Evolutionary conservation across 768 basidiomycete genomes (phyloP), one percentile per base, ranked within the genome.

Genomic region (Xerocomus spinulosus): DNA sequence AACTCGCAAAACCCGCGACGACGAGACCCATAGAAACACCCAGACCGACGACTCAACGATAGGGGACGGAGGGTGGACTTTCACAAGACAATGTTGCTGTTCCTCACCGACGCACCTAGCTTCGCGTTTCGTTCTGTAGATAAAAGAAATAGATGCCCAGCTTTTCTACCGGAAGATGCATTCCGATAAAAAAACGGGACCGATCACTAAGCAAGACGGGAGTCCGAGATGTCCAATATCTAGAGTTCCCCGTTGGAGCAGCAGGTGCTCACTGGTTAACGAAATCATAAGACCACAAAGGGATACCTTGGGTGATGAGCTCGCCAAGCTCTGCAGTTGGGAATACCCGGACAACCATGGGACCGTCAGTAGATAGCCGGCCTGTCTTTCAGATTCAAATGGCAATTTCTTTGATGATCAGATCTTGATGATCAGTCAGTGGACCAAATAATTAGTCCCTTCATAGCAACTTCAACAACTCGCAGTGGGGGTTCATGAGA

Each of bases 1-100:
- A 24, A 32, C n/a, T 40, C 12, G 3, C 21, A 20, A 51, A 18
- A 28, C 46, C 60, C 9, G 4, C 26, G 3, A 39, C 28, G 0
- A 17, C 46, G 29, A 48, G 49, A 17, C 54, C 49, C 2, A 33
- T 15, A 12, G 52, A 56, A 24, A 41, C 34, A 30, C 13, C 38
- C 38, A 41, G 40, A 9, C 41, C 37, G 39, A 17, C 42, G 20
- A 35, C 2, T 1, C 23, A 4, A 17, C 14, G n/a, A 42, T 42
- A 33, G 29, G 37, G n/a, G 35, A 17, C 2, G 15, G 17, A 9
- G 6, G 23, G 23, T 21, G 15, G 9, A 9, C 9, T 0, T 14
- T 37, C 13, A 23, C 21, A 20, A 20, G 13, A 8, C 34, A 10
- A 35, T 8, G 12, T 18, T 8, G 14, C 7, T n/a, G n/a, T n/a